Evolutionary conservation across 2,329 filamentous ascomycete genomes (phyloP).

Genomic region (Monilinia polystroma): DNA sequence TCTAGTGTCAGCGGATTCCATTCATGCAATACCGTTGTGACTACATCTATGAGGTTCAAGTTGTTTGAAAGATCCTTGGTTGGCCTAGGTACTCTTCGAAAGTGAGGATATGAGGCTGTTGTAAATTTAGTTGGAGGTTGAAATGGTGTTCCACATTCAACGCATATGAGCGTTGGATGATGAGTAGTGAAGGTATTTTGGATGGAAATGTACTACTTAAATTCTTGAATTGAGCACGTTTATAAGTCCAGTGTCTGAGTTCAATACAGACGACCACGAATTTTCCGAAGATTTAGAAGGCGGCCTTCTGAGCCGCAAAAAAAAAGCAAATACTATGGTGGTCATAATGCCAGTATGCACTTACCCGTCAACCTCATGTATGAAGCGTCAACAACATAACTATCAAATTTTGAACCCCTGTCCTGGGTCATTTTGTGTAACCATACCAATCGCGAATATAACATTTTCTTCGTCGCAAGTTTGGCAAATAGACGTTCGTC

Average conservation of each 20-base stretch:
- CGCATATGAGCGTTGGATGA: too few relatives aligned
- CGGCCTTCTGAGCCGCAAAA: not conserved
- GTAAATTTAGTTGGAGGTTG: not conserved
- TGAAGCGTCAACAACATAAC: not conserved
- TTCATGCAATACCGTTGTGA: not conserved
- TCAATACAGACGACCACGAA: not conserved
- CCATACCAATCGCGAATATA: not conserved
- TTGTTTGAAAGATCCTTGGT: not conserved
- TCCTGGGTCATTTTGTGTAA: not conserved
- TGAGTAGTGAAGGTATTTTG: not conserved
- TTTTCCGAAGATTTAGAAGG: not conserved
- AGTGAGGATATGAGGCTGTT: not conserved
- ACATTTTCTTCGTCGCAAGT: not conserved
- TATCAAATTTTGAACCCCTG: not conserved
- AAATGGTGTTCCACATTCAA: not conserved
- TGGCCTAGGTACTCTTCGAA: not conserved
- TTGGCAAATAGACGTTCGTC: not conserved
- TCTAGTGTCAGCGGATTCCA: not conserved
- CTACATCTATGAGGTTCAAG: not conserved
- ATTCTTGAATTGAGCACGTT: not conserved
- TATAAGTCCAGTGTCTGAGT: too few relatives aligned
- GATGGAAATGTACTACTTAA: not conserved
- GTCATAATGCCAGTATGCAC: not conserved
- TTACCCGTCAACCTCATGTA: not conserved
- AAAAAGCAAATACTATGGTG: not conserved